Conservation (phyloP, 1,139 yeast species). For the Kurtzmaniella quercitrusa region DNA sequence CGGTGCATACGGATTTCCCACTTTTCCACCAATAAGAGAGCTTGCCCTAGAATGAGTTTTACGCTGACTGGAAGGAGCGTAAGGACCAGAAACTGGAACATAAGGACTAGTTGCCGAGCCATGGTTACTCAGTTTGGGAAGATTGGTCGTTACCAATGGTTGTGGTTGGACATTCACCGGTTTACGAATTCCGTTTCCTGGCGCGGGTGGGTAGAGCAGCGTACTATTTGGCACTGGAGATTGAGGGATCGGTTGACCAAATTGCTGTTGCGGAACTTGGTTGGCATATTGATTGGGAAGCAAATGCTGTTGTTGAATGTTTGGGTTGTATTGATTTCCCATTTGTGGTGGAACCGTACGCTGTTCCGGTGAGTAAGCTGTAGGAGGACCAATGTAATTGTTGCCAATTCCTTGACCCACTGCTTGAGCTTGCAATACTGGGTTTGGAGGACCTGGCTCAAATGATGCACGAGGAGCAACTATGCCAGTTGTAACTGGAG, state of each 20-base stretch:
- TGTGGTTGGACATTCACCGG: conserved; percentile 7
- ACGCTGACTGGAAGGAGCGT: conserved; percentile 37
- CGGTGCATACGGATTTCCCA: conserved; percentile 45
- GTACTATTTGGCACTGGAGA: conserved; percentile 1
- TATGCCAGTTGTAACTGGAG: conserved; percentile 4
- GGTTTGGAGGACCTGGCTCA: background rate
- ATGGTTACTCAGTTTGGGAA: conserved; percentile 14
- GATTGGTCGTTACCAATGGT: conserved; percentile 17
- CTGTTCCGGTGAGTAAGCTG: background rate
- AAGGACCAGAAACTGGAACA: conserved; percentile 46
- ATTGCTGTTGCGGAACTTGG: background rate
- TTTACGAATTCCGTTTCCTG: conserved; percentile 3
- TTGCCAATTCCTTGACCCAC: background rate
- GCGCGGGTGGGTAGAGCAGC: conserved; percentile 3
- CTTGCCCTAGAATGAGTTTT: conserved; percentile 41
- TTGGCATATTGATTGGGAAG: background rate
- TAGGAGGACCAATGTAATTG: background rate
- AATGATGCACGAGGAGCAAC: conserved; percentile 6
- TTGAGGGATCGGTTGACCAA: background rate
- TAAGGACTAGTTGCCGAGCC: conserved; percentile 35
- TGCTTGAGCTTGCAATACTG: background rate
- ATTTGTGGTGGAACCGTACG: conserved; percentile 10
- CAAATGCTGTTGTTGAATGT: background rate
- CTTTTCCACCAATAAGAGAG: conserved; percentile 42
- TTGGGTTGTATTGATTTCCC: conserved; percentile 8